Evolutionary conservation across 371 early-diverging fungal genomes (phyloP).

Genomic region (Basidiobolus heterosporus): DNA sequence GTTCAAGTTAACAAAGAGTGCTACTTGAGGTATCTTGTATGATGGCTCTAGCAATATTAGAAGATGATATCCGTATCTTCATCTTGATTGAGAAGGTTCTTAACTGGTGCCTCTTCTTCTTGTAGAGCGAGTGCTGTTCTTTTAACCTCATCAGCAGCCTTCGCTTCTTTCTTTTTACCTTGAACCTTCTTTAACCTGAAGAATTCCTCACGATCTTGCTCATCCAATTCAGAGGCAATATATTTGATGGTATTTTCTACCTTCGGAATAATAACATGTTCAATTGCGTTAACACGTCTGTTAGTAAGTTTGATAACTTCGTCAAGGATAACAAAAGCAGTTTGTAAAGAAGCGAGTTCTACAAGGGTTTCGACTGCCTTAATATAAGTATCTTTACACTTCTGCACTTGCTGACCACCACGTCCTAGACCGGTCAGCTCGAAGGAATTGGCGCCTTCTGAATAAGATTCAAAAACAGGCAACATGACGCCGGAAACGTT

Average conservation of each 20-base stretch:
- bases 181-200: slow-evolving; percentile 96
- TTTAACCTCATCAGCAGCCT: slow-evolving; percentile 22
- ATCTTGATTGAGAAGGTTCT: slow-evolving; percentile 22
- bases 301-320: slow-evolving; percentile 98
- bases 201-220: slow-evolving; percentile 99
- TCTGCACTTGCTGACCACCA: slow-evolving; percentile 92
- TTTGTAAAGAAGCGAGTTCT: slow-evolving; percentile 85
- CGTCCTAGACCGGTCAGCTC: slow-evolving; percentile 94
- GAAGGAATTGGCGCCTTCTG: slow-evolving; percentile 76
- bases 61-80: slow-evolving; percentile 48
- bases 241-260: slow-evolving; percentile 96
- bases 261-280: slow-evolving; percentile 95
- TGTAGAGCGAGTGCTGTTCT: neutral
- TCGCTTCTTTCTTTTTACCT: slow-evolving; percentile 86
- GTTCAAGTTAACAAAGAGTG: no score
- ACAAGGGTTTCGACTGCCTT: slow-evolving; percentile 86
- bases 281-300: slow-evolving; percentile 98
- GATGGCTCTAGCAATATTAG: no score
- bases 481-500: slow-evolving; percentile 95
- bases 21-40: no score
- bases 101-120: slow-evolving; percentile 17
- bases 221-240: slow-evolving; percentile 96
- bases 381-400: slow-evolving; percentile 85
- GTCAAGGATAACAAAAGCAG: slow-evolving; percentile 92
- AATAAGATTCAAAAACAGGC: slow-evolving; percentile 77